Evolutionary conservation across 192 early-diverging fungal genomes (phyloP).

Genomic region (Funneliformis geosporum): DNA sequence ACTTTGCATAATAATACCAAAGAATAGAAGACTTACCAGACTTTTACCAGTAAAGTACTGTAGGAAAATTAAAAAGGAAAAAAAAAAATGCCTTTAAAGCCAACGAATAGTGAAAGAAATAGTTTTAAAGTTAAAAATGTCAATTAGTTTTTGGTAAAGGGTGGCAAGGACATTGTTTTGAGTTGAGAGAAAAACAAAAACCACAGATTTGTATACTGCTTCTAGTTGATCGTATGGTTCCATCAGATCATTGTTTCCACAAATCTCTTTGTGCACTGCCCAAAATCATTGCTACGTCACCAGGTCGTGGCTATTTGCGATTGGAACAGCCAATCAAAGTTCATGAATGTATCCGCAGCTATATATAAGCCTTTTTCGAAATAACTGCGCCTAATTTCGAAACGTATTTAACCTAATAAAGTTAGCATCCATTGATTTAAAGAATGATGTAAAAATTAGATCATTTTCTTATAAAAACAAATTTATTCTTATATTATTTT

Average conservation of each 20-base stretch:
- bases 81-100: background rate
- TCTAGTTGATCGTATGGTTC: constrained; percentile 23
- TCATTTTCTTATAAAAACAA: background rate
- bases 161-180: constrained; percentile 9
- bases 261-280: constrained; percentile 26
- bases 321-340: constrained; percentile 19
- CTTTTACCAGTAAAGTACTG: constrained; percentile 8
- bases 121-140: background rate
- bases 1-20: background rate
- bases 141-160: constrained; percentile 9
- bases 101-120: constrained; percentile 11
- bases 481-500: no score
- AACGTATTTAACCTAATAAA: background rate
- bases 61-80: background rate
- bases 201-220: constrained; percentile 24
- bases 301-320: background rate
- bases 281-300: constrained; percentile 12
- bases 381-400: background rate
- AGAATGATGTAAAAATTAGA: background rate
- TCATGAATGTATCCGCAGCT: constrained; percentile 23
- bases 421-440: background rate
- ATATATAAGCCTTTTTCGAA: background rate
- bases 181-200: constrained; percentile 23
- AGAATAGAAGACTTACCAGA: constrained; percentile 17
- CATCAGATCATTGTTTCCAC: constrained; percentile 29